Percentiles rank a stretch among this genome's conserved stretches.
Conservation (phyloP, 306 rosid species). For the Medicago lupulina region DNA sequence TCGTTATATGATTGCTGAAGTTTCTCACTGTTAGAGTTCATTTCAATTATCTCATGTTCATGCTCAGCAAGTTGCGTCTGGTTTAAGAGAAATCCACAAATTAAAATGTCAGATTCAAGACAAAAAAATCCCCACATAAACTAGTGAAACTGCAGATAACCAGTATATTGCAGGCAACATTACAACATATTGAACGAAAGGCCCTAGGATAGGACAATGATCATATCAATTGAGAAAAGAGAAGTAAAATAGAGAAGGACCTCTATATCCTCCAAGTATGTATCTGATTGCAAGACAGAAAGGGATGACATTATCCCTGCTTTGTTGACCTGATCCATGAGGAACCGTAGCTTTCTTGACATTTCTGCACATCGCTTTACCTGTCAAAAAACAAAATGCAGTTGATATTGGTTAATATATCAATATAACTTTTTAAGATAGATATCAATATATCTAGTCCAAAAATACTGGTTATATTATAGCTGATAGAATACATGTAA, state of each 20-base stretch:
- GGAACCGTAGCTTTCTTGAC: conserved; percentile 92
- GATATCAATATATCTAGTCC: conserved; percentile 9
- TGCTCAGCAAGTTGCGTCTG: conserved; percentile 94
- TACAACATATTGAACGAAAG: conserved; percentile 35
- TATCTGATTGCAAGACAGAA: conserved; percentile 67
- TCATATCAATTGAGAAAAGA: conserved; percentile 30
- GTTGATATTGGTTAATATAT: neutral
- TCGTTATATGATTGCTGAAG: conserved; percentile 92
- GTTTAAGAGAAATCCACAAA: conserved; percentile 38
- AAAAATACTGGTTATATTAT: neutral
- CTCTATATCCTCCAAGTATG: conserved; percentile 92
- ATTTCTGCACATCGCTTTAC: conserved; percentile 99
- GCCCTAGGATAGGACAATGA: conserved; percentile 31
- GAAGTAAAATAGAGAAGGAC: conserved; percentile 51
- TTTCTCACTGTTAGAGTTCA: conserved; percentile 89
- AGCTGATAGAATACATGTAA: conserved; percentile 1
- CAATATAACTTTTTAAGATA: neutral
- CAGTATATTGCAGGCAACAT: conserved; percentile 33
- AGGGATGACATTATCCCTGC: conserved; percentile 67
- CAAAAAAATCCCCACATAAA: conserved; percentile 30
- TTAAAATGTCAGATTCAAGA: conserved; percentile 46
- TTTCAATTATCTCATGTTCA: conserved; percentile 91
- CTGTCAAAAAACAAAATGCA: conserved; percentile 58
- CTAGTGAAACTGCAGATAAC: conserved; percentile 13
- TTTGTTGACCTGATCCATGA: conserved; percentile 91